Evolutionary conservation across 1,139 yeast species (phyloP).

Genomic region (Insectozyma bohioensis): DNA sequence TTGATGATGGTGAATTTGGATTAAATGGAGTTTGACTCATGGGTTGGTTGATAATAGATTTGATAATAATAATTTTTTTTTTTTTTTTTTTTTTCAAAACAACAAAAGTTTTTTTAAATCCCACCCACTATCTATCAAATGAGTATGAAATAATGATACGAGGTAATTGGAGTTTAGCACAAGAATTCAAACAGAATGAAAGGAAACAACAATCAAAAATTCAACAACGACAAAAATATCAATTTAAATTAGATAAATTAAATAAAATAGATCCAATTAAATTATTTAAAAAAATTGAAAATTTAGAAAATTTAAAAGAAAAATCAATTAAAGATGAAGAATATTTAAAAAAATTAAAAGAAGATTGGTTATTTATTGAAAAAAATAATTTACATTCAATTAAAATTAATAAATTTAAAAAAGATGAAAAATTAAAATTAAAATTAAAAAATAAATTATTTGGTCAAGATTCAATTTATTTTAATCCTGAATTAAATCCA

Average conservation of each 20-base stretch:
- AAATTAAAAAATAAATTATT: slow-evolving; percentile 29
- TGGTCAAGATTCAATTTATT: slow-evolving; percentile 41
- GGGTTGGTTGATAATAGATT: background rate
- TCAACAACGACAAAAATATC: slow-evolving; percentile 41
- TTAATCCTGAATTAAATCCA: slow-evolving; percentile 49
- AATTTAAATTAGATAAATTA: slow-evolving; percentile 27
- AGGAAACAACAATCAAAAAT: slow-evolving; percentile 35
- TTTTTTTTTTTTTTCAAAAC: slow-evolving; percentile 1
- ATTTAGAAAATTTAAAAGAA: slow-evolving; percentile 20
- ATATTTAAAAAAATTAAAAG: slow-evolving; percentile 25
- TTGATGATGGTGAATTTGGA: slow-evolving; percentile 9
- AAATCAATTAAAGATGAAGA: slow-evolving; percentile 23
- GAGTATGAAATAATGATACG: slow-evolving; percentile 40
- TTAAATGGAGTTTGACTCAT: slow-evolving; percentile 17
- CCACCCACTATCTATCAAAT: background rate
- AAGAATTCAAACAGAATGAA: slow-evolving; percentile 41
- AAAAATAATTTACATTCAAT: slow-evolving; percentile 35
- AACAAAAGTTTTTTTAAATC: background rate
- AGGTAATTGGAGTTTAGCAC: slow-evolving; percentile 44
- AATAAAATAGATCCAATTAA: slow-evolving; percentile 32
- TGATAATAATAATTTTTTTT: slow-evolving; percentile 1
- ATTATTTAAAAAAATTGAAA: slow-evolving; percentile 29
- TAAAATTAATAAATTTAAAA: slow-evolving; percentile 25
- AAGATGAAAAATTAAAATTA: slow-evolving; percentile 15
- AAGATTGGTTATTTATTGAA: slow-evolving; percentile 43